These are phyloP conservation scores for Thozetella sp. DNA, from an alignment of 495 filamentous ascomycete genomes.

Conservation along the genomic window DNA sequence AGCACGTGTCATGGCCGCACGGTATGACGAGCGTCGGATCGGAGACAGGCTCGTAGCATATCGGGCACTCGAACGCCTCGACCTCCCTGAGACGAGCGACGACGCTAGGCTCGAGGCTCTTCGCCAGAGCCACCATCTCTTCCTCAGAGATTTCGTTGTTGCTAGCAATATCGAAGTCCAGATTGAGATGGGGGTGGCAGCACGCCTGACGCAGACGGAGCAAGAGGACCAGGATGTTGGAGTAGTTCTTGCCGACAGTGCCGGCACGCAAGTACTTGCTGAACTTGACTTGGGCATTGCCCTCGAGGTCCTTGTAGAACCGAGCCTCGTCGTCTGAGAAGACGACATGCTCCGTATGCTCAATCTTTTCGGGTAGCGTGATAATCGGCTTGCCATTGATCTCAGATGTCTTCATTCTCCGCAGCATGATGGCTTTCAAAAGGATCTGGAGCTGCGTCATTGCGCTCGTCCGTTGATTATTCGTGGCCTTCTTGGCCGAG, in stretches of 20 bases:
- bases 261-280: conserved; percentile 76
- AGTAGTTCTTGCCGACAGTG: conserved; percentile 78
- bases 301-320: conserved; percentile 75
- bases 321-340: conserved; percentile 73
- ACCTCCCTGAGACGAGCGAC: conserved; percentile 67
- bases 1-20: conserved; percentile 83
- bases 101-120: conserved; percentile 58
- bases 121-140: conserved; percentile 66
- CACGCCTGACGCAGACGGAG: conserved; percentile 90
- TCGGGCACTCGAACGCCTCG: conserved; percentile 67
- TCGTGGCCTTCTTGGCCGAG: conserved; percentile 26
- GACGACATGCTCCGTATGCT: conserved; percentile 64
- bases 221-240: conserved; percentile 81
- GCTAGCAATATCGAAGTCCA: conserved; percentile 65
- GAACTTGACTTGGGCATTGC: conserved; percentile 66
- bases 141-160: conserved; percentile 46
- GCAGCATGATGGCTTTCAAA: conserved; percentile 82
- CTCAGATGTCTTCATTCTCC: conserved; percentile 79
- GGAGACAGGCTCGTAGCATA: conserved; percentile 76
- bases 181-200: conserved; percentile 91
- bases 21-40: conserved; percentile 82
- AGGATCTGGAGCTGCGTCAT: conserved; percentile 78
- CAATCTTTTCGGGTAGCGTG: conserved; percentile 68
- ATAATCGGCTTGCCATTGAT: conserved; percentile 89
- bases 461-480: conserved; percentile 38